Conservation (phyloP, 768 basidiomycete genomes). For the Xerocomellus dryophilus region DNA sequence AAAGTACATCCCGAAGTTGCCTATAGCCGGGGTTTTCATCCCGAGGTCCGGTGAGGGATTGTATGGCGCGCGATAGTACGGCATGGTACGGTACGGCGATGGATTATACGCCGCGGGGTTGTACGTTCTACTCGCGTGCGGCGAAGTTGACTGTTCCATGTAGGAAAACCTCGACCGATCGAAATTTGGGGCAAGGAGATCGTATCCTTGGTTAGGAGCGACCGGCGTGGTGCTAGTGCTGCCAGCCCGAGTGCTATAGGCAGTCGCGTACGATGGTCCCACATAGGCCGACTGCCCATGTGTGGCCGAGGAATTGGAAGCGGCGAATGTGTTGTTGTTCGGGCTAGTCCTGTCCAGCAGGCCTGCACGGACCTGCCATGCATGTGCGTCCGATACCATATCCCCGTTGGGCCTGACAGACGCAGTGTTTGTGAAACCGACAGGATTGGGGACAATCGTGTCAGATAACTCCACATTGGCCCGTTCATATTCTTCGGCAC, state of each 20-base stretch:
- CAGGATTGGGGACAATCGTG: no score
- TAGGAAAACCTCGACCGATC: not conserved
- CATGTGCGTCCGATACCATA: no score
- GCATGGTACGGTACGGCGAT: no score
- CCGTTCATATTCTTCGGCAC: not conserved
- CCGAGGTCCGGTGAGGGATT: not conserved
- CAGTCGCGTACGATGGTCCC: not conserved
- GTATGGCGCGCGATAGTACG: no score
- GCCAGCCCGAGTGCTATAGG: no score
- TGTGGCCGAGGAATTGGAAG: no score
- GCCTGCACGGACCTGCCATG: no score
- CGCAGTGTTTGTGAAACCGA: not conserved
- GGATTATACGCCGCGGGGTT: no score
- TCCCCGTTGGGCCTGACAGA: no score
- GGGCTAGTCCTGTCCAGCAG: no score
- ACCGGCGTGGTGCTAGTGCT: not conserved
- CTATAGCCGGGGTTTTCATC: not conserved
- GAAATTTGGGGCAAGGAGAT: not conserved
- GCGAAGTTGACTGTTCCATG: no score
- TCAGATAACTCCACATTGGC: not conserved
- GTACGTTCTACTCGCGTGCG: not conserved
- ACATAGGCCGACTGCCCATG: not conserved
- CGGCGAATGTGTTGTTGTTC: no score
- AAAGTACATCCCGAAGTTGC: conserved; percentile 5
- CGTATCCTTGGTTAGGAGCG: not conserved